Percentiles rank a stretch among this genome's conserved stretches.
Conservation (phyloP, 1,284 basidiomycete species). For the Sporisorium iseilematis-ciliati region DNA sequence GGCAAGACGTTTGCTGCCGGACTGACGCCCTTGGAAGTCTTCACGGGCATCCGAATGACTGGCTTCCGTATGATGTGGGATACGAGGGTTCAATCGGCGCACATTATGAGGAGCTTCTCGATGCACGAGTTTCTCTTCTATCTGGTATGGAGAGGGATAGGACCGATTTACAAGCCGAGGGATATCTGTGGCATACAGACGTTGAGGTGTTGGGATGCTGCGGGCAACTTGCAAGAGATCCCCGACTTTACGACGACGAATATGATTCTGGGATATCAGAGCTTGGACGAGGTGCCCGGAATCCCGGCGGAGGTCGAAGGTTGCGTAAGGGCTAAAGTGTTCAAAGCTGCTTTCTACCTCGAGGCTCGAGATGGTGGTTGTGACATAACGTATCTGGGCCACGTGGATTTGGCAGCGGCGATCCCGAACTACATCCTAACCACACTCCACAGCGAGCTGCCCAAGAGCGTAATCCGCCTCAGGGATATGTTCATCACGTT, state of each 20-base stretch:
- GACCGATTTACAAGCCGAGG: constrained; percentile 53
- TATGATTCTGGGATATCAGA: constrained; percentile 48
- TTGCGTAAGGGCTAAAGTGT: constrained; percentile 49
- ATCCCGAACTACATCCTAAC: constrained; percentile 54
- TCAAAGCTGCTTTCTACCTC: constrained; percentile 51
- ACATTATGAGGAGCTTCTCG: constrained; percentile 48
- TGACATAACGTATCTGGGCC: constrained; percentile 54
- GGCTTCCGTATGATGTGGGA: constrained; percentile 60
- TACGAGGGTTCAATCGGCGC: constrained; percentile 49
- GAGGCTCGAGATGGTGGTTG: constrained; percentile 42
- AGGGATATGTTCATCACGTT: constrained; percentile 53
- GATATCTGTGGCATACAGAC: constrained; percentile 54
- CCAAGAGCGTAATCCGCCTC: constrained; percentile 34
- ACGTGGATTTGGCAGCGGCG: constrained; percentile 38
- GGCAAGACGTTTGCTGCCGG: constrained; percentile 40
- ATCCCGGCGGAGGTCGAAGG: constrained; percentile 43
- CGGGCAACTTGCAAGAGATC: constrained; percentile 31
- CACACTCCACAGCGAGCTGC: constrained; percentile 47
- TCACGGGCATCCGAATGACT: constrained; percentile 51
- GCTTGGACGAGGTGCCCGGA: constrained; percentile 40
- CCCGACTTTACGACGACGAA: constrained; percentile 41
- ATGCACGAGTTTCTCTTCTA: constrained; percentile 60
- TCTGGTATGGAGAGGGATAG: constrained; percentile 55
- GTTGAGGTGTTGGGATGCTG: constrained; percentile 40
- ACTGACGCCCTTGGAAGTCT: constrained; percentile 52